Base-by-base conservation (phyloP, 139 green algal genomes). In the Chlamydomonas sphaeroides region DNA sequence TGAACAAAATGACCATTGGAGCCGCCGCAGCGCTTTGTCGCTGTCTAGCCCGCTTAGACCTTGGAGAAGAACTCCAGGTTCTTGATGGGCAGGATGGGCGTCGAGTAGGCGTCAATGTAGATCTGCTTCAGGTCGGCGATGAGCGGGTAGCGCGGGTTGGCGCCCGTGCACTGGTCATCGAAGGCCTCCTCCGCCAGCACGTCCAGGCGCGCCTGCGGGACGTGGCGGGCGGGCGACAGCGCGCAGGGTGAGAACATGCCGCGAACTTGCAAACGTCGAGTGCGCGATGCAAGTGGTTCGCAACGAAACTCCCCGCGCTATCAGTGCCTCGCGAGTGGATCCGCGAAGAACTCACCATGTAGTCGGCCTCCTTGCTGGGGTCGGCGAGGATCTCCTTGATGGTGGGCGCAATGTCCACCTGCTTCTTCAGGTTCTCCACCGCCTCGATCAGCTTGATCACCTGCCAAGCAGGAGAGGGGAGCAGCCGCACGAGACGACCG, bases 131-230 rank as follows among this genome's bases (percentile, higher is more conserved):
- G 87, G 68, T 95, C 92, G n/a, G 84, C 69, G n/a, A 95, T 89
- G n/a, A 90, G 84, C 4, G 88, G 89, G 69, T 91, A 95, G 49
- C 91, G 80, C 21, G 92, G 92, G 90, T 95, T 95, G 76, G 90
- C 87, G 28, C 92, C 92, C 26, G 92, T 95, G 92, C 92, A 95
- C 79, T 95, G 91, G 82, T 95, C 92, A 39, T 95, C 92, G 62
- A 95, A 95, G 11, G 92, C 92, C 21, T 88, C 76, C 84, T 89
- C 87, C 1, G 88, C 86, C 78, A 94, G 78, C n/a, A 42, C 73
- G 41, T 45, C 87, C 32, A 92, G 62, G 30, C 57, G 59, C 17
- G 80, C 70, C n/a, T n/a, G n/a, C n/a, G n/a, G n/a, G n/a, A n/a
- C n/a, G n/a, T n/a, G n/a, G n/a, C n/a, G n/a, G n/a, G n/a, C n/a